Conservation (phyloP, 768 basidiomycete species). For the Russula dissimulans region DNA sequence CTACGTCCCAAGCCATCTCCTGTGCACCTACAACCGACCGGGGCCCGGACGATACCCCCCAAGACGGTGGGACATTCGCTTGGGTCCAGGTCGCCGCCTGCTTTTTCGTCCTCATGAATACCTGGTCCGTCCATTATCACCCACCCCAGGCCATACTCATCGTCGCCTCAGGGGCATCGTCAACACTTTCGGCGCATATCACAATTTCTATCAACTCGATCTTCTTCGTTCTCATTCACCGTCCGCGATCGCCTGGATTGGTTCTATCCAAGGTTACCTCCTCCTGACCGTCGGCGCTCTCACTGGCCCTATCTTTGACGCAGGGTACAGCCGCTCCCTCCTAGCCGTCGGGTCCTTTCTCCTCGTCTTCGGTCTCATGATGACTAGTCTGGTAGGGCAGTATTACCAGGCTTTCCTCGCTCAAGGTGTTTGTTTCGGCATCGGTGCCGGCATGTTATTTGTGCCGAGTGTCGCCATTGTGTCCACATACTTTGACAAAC, state of each 20-base stretch:
- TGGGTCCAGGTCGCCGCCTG: conserved; percentile 17
- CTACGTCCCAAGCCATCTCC: no score
- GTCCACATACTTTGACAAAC: conserved; percentile 37
- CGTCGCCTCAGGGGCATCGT: conserved; percentile 15
- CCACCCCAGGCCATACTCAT: neutral
- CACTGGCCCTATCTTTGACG: conserved; percentile 20
- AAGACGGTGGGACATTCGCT: conserved; percentile 14
- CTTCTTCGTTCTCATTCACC: conserved; percentile 11
- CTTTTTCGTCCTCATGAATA: conserved; percentile 20
- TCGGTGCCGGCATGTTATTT: conserved; percentile 37
- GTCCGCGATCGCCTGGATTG: conserved; percentile 21
- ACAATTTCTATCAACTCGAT: conserved; percentile 13
- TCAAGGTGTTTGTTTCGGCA: conserved; percentile 37
- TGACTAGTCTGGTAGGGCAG: conserved; percentile 15
- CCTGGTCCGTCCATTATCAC: conserved; percentile 5
- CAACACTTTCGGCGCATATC: conserved; percentile 20
- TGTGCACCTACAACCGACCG: neutral
- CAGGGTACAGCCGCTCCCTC: conserved; percentile 17
- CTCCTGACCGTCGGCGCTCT: conserved; percentile 13
- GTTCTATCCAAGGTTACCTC: conserved; percentile 18
- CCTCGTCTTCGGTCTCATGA: conserved; percentile 16
- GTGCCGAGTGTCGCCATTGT: conserved; percentile 36
- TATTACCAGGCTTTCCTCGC: conserved; percentile 33
- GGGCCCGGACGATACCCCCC: neutral
- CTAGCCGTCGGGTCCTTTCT: conserved; percentile 19